Percentiles rank a stretch among this genome's conserved stretches.
Conservation (phyloP, 106 monocot genomes). For the Vanilla planifolia region DNA sequence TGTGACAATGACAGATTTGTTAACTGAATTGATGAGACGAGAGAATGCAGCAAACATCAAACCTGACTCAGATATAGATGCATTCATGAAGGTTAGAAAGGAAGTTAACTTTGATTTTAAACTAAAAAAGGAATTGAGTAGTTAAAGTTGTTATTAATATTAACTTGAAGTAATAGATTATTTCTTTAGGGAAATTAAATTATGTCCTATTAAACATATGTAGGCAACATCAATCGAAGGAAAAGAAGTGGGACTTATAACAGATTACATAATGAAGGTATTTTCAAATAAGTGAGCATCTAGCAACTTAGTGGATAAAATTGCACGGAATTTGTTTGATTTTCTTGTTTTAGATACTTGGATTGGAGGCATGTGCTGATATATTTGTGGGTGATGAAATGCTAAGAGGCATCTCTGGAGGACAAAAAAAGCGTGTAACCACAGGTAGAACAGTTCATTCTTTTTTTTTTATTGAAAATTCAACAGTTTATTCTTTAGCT, state of each 20-base stretch:
- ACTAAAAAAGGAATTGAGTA: too few relatives aligned
- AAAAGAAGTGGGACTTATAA: conserved; percentile 29
- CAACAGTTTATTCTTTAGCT: neutral
- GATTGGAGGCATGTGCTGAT: conserved; percentile 49
- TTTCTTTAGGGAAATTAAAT: too few relatives aligned
- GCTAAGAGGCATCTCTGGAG: conserved; percentile 50
- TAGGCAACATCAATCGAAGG: conserved; percentile 46
- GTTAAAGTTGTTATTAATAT: too few relatives aligned
- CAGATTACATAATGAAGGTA: conserved; percentile 66
- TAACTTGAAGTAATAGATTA: too few relatives aligned
- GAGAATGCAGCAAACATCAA: conserved; percentile 4
- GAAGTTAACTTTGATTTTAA: conserved; percentile 1
- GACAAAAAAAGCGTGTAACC: conserved; percentile 38
- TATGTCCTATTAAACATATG: neutral
- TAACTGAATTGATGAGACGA: neutral
- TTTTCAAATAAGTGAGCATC: too few relatives aligned
- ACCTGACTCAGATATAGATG: conserved; percentile 1
- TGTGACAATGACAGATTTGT: neutral
- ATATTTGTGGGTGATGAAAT: conserved; percentile 48
- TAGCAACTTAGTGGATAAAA: too few relatives aligned
- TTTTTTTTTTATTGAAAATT: too few relatives aligned
- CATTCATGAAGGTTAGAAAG: neutral
- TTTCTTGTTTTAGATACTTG: conserved; percentile 26
- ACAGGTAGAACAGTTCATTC: conserved; percentile 22
- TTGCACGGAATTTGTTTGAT: too few relatives aligned